Evolutionary conservation across 2,329 filamentous ascomycete genomes (phyloP).

Genomic region (Alternaria arbusti): DNA sequence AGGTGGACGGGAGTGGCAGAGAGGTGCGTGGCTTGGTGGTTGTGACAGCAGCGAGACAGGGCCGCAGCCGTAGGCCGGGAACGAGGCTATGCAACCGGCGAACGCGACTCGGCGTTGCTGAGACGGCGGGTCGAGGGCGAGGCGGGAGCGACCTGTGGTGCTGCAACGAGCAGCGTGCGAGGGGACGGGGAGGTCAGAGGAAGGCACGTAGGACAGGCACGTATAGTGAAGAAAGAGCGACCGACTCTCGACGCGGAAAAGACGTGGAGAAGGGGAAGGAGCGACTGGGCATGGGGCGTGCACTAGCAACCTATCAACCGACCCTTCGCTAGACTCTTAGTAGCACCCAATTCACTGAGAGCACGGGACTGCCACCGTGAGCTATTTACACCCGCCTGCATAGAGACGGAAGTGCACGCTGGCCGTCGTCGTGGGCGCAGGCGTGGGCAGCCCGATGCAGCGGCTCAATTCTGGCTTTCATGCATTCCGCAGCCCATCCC

Average conservation of each 20-base stretch:
- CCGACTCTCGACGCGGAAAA: slow-evolving; percentile 35
- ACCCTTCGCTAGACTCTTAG: neutral
- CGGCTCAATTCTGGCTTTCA: neutral
- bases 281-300: slow-evolving; percentile 17
- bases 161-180: slow-evolving; percentile 29
- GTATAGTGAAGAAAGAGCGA: slow-evolving; percentile 28
- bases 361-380: slow-evolving; percentile 12
- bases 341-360: slow-evolving; percentile 9
- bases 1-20: slow-evolving; percentile 13
- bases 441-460: neutral
- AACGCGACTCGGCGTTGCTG: slow-evolving; percentile 18
- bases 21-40: slow-evolving; percentile 6
- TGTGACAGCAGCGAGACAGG: slow-evolving; percentile 22
- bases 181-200: slow-evolving; percentile 25
- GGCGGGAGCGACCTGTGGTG: slow-evolving; percentile 20
- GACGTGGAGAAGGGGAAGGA: slow-evolving; percentile 31
- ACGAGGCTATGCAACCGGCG: slow-evolving; percentile 20
- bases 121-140: slow-evolving; percentile 10
- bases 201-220: slow-evolving; percentile 24
- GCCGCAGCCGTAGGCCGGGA: slow-evolving; percentile 32
- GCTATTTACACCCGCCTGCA: slow-evolving; percentile 11
- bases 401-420: neutral
- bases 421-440: neutral
- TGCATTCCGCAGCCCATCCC: neutral
- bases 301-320: slow-evolving; percentile 11